phyloP scores from a whole-genome alignment of 2,329 filamentous ascomycete genomes.

The Dothistroma pini region DNA sequence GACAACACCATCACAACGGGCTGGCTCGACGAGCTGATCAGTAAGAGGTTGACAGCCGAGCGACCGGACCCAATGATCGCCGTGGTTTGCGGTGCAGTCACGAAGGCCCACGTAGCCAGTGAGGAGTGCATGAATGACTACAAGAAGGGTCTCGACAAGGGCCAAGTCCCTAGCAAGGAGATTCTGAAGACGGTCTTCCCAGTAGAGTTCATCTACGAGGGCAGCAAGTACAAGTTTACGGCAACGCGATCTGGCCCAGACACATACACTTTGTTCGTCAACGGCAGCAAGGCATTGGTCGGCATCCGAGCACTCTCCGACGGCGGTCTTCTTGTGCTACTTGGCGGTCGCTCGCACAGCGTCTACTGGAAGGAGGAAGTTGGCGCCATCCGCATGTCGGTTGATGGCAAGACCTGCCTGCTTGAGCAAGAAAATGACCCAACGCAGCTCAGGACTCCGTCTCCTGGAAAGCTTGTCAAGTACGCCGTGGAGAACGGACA shows the following conservation, averaged over 20 bases:
- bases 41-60: constrained; percentile 95
- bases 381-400: constrained; percentile 88
- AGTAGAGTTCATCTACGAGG: constrained; percentile 98
- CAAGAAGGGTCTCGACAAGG: constrained; percentile 84
- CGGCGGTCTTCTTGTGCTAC: constrained; percentile 84
- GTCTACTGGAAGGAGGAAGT: constrained; percentile 99
- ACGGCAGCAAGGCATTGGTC: constrained; percentile 92
- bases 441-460: constrained; percentile 90
- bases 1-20: constrained; percentile 99
- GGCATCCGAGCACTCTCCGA: constrained; percentile 91
- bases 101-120: constrained; percentile 91
- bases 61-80: constrained; percentile 89
- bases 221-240: constrained; percentile 94
- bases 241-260: constrained; percentile 87
- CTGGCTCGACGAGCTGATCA: constrained; percentile 98
- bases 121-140: constrained; percentile 87
- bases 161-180: constrained; percentile 94
- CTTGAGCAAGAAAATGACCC: constrained; percentile 99
- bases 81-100: constrained; percentile 91
- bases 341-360: constrained; percentile 92
- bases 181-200: constrained; percentile 97
- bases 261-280: constrained; percentile 98
- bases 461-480: constrained; percentile 96
- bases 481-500: constrained; percentile 94
- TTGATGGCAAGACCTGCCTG: constrained; percentile 96